phyloP scores from a whole-genome alignment of 805 yeast genomes.

The Nakazawaea pomicola region DNA sequence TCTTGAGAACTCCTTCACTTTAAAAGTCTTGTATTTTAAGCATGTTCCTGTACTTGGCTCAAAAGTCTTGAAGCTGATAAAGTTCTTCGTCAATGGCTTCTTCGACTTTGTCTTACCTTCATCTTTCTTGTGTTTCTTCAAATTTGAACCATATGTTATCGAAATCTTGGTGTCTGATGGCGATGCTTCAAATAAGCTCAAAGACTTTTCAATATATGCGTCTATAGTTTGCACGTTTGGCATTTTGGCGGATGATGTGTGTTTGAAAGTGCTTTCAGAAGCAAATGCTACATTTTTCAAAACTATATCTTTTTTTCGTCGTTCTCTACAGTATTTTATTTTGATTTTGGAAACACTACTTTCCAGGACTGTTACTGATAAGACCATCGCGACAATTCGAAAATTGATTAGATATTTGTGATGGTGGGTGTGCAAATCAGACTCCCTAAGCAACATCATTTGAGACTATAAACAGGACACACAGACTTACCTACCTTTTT shows the following conservation, averaged over 20 bases:
- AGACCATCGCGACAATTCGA: too few relatives aligned
- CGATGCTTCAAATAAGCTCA: conserved; percentile 22
- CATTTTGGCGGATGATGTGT: too few relatives aligned
- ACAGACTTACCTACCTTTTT: background rate
- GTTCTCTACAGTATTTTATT: background rate
- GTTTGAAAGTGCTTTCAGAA: too few relatives aligned
- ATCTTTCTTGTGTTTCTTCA: conserved; percentile 22
- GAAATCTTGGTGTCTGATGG: conserved; percentile 26
- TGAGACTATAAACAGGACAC: background rate
- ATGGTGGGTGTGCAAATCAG: too few relatives aligned
- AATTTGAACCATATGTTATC: conserved; percentile 22
- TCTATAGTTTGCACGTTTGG: conserved; percentile 19
- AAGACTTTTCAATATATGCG: conserved; percentile 24
- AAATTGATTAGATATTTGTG: too few relatives aligned
- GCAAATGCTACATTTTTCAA: too few relatives aligned
- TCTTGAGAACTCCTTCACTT: conserved; percentile 70
- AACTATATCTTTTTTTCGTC: too few relatives aligned
- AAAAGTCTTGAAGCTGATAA: conserved; percentile 52
- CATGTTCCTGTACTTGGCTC: conserved; percentile 63
- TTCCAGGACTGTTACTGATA: too few relatives aligned
- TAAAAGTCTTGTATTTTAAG: conserved; percentile 51
- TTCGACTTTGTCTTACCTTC: conserved; percentile 15
- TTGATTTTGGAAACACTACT: background rate
- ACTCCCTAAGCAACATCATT: background rate
- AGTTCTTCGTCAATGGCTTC: conserved; percentile 17